Percentiles rank a stretch among this genome's conserved stretches.
Conservation (phyloP, 441 rosid species). For the Lepidium campestre region DNA sequence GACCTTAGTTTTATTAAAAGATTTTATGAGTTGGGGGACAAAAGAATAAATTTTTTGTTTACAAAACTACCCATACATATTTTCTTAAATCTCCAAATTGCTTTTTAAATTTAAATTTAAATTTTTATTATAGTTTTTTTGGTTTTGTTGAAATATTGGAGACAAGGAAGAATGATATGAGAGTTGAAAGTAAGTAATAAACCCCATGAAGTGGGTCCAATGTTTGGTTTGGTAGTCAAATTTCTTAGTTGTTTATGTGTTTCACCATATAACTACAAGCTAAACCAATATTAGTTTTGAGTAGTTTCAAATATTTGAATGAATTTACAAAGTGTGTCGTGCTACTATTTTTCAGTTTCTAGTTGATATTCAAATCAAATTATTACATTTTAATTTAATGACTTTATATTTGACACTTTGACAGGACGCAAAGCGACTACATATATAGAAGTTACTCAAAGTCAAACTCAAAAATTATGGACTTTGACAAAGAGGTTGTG, state of each 20-base stretch:
- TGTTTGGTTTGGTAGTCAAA: conserved; percentile 21
- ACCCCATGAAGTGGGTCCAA: conserved; percentile 25
- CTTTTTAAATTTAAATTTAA: no score
- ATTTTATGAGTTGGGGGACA: conserved; percentile 29
- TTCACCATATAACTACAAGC: conserved; percentile 1
- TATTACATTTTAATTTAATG: no score
- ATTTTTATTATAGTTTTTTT: neutral
- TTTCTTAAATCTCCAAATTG: conserved; percentile 1
- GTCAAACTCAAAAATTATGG: neutral
- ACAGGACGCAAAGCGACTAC: neutral
- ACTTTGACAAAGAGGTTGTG: no score
- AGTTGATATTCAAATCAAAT: no score
- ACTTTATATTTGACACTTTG: neutral
- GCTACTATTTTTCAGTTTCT: neutral
- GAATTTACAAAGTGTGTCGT: neutral
- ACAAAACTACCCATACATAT: conserved; percentile 23
- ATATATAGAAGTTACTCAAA: neutral
- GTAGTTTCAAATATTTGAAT: neutral
- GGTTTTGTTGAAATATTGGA: conserved; percentile 22
- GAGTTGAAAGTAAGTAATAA: neutral
- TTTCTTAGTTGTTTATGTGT: conserved; percentile 11
- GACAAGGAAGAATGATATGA: neutral
- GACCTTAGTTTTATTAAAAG: conserved; percentile 25
- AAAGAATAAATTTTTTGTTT: conserved; percentile 12
- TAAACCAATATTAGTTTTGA: neutral